phyloP scores from a whole-genome alignment of 176 grass and related monocot genomes.

The Avena insularis region DNA sequence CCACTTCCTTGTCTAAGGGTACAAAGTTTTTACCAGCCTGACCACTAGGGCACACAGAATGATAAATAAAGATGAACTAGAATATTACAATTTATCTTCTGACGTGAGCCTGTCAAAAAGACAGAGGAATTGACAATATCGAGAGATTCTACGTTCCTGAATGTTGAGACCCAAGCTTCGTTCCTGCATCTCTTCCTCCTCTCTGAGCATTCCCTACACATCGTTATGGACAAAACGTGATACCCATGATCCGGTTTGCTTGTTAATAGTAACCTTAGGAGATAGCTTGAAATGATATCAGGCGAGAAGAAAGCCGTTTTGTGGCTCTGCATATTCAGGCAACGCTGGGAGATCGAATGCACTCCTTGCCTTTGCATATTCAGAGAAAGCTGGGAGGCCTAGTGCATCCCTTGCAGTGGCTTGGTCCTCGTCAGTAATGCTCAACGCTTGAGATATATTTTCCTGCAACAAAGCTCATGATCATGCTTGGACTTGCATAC shows the following conservation, averaged over 20 bases:
- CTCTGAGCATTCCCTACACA: background rate
- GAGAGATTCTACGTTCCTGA: background rate
- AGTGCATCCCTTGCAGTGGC: slow-evolving; percentile 48
- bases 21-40: background rate
- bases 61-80: background rate
- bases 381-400: slow-evolving; percentile 45
- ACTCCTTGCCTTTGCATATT: slow-evolving; percentile 38
- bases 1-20: background rate
- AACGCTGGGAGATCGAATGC: slow-evolving; percentile 40
- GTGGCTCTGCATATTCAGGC: slow-evolving; percentile 31
- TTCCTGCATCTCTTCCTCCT: background rate
- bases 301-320: slow-evolving; percentile 11
- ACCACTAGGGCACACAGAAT: background rate
- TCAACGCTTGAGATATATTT: slow-evolving; percentile 60
- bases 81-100: slow-evolving; percentile 1
- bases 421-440: slow-evolving; percentile 65
- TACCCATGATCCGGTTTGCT: background rate
- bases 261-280: background rate
- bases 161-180: background rate
- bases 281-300: slow-evolving; percentile 6
- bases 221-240: background rate
- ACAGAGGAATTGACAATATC: background rate
- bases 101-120: background rate
- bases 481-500: slow-evolving; percentile 27
- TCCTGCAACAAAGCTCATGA: slow-evolving; percentile 50